Base-by-base conservation (phyloP, 1,284 basidiomycete genomes). In the Volvariella surrecta region DNA sequence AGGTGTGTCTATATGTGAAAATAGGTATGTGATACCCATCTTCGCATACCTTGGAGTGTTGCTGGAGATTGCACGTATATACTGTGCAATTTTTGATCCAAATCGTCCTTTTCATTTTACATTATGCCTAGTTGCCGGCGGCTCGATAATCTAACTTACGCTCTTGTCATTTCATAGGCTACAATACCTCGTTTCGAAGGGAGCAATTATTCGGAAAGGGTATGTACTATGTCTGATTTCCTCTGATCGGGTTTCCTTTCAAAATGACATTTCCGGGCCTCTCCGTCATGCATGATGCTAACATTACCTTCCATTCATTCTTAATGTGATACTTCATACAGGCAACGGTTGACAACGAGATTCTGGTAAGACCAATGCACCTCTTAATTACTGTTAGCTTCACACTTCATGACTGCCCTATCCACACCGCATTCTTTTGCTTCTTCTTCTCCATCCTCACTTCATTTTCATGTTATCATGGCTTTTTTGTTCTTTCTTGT, bases 201-300 rank as follows among this genome's bases (percentile, higher is more conserved):
- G 87, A 45, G 85, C 85, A 18, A 87, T 90, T 54, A 59, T 89
- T 52, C 73, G 85, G 44, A 89, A 89, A 63, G 88, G 87, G 75
- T 84, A 58, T 54, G 66, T 52, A 34, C 34, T 40, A 4, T 40
- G 13, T 46, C 42, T 44, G 39, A 42, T 44, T 60, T 54, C 46
- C 47, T 44, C 34, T 28, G 6, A 28, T 11, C 24, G 24, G 35
- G 41, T 21, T 37, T 47, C 19, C 24, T 11, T 28, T 6, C 6
- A 28, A 28, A 28, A 28, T 6, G 24, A 28, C 6, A 11, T 28
- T 28, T 6, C 24, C 24, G 24, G n/a, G n/a, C n/a, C n/a, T 28
- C 11, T 28, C 11, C 24, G 24, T 28, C 24, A 28, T 28, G 11
- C 7, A 35, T 15, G 34, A 35, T 35, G 34, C 34, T 35, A 35